Conservation (phyloP, 2,329 filamentous ascomycete species). For the Escovopsis sp. region DNA sequence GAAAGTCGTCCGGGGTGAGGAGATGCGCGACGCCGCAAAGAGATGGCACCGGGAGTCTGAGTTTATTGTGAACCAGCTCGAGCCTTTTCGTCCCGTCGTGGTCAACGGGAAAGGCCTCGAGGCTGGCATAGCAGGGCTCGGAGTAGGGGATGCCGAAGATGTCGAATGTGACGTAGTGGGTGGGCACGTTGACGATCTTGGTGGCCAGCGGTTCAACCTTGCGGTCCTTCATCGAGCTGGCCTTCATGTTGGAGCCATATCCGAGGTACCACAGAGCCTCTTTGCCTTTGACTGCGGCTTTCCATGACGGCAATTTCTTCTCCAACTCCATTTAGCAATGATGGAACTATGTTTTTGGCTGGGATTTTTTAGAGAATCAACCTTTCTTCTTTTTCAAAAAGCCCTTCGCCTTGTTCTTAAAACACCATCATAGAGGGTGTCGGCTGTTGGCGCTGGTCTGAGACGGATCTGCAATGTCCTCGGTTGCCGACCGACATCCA, state of each 20-base stretch:
- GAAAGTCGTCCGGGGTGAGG: conserved; percentile 2
- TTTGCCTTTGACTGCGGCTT: neutral
- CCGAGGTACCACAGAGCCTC: conserved; percentile 3
- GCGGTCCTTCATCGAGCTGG: conserved; percentile 2
- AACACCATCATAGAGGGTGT: too few species aligned
- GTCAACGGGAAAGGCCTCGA: neutral
- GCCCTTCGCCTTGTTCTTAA: too few species aligned
- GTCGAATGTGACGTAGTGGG: conserved; percentile 5
- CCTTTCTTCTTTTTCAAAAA: too few species aligned
- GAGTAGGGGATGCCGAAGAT: conserved; percentile 5
- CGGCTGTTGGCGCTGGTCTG: too few species aligned
- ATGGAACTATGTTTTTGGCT: too few species aligned
- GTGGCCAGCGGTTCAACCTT: conserved; percentile 3
- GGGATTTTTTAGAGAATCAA: too few species aligned
- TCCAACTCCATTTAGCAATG: neutral
- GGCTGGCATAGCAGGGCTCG: conserved; percentile 5
- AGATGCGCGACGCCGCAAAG: conserved; percentile 4
- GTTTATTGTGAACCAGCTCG: neutral
- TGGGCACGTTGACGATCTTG: conserved; percentile 3
- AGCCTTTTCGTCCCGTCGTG: neutral
- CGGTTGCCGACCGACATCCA: too few species aligned
- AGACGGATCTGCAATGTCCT: too few species aligned
- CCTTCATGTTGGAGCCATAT: conserved; percentile 6
- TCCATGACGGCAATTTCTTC: conserved; percentile 1
- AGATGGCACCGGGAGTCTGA: neutral